phyloP scores from a whole-genome alignment of 2,329 filamentous ascomycete species.

The Phoma herbarum region DNA sequence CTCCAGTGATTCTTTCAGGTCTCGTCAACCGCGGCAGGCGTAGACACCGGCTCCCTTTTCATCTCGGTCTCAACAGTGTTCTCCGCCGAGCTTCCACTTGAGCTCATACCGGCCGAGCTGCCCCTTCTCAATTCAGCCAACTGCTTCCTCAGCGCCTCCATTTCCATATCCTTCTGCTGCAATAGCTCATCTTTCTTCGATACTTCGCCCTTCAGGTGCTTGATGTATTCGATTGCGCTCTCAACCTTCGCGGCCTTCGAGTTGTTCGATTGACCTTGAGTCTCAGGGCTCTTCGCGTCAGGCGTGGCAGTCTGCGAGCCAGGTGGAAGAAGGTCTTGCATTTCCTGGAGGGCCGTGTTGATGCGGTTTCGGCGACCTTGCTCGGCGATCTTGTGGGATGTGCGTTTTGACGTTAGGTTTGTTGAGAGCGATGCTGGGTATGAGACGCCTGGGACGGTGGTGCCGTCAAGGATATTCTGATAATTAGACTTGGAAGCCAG shows the following conservation, averaged over 20 bases:
- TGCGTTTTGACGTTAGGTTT: slow-evolving; percentile 94
- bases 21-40: slow-evolving; percentile 14
- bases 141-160: slow-evolving; percentile 61
- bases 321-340: slow-evolving; percentile 82
- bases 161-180: slow-evolving; percentile 69
- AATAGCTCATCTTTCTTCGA: slow-evolving; percentile 70
- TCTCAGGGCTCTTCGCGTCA: slow-evolving; percentile 50
- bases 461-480: slow-evolving; percentile 95
- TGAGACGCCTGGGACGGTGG: slow-evolving; percentile 84
- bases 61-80: neutral
- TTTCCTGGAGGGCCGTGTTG: slow-evolving; percentile 90
- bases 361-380: slow-evolving; percentile 95
- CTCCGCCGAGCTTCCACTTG: neutral
- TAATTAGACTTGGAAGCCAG: slow-evolving; percentile 97
- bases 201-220: slow-evolving; percentile 78
- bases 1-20: slow-evolving; percentile 4
- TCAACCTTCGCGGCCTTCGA: slow-evolving; percentile 99
- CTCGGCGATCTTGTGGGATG: slow-evolving; percentile 97
- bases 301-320: slow-evolving; percentile 41
- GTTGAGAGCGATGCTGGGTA: slow-evolving; percentile 92
- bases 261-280: slow-evolving; percentile 49
- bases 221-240: slow-evolving; percentile 94
- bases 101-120: slow-evolving; percentile 23
- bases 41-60: slow-evolving; percentile 16
- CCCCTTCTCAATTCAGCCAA: slow-evolving; percentile 51